Conservation (phyloP, 1,284 basidiomycete genomes). For the Somion occarium region DNA sequence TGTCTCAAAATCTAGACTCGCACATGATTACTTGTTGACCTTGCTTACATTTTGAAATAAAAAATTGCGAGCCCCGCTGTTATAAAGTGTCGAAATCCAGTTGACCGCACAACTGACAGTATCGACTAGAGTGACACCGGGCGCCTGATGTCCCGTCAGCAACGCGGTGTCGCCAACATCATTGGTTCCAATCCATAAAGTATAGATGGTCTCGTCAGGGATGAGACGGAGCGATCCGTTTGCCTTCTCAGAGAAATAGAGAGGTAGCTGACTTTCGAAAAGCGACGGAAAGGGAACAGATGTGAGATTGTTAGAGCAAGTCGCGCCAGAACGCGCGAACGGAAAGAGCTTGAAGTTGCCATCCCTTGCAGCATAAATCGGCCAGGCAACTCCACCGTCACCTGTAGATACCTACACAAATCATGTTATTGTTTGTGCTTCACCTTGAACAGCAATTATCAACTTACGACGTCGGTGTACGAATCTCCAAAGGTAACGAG, state of each 20-base stretch:
- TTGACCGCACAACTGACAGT: constrained; percentile 37
- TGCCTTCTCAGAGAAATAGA: constrained; percentile 28
- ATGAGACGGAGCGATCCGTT: constrained; percentile 23
- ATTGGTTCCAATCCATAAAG: constrained; percentile 51
- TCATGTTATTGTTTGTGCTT: background rate
- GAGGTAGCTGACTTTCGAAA: constrained; percentile 34
- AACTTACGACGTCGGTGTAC: constrained; percentile 35
- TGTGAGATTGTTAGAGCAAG: constrained; percentile 41
- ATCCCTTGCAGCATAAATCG: constrained; percentile 36
- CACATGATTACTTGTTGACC: too few species aligned
- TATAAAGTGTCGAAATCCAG: constrained; percentile 35
- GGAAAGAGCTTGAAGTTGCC: constrained; percentile 36
- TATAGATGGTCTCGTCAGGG: constrained; percentile 37
- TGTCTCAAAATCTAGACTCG: background rate
- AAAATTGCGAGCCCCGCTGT: constrained; percentile 43
- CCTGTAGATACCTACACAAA: constrained; percentile 15
- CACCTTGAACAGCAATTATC: background rate
- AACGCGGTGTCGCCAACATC: constrained; percentile 37
- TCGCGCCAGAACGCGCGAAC: constrained; percentile 39
- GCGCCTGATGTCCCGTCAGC: constrained; percentile 31
- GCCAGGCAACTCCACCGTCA: constrained; percentile 38
- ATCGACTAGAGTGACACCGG: constrained; percentile 37
- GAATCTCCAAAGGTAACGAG: constrained; percentile 45
- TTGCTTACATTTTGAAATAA: constrained; percentile 41
- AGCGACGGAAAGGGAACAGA: constrained; percentile 34